phyloP scores from a whole-genome alignment of 2,329 filamentous ascomycete species.

The Emergomyces pasteurianus region DNA sequence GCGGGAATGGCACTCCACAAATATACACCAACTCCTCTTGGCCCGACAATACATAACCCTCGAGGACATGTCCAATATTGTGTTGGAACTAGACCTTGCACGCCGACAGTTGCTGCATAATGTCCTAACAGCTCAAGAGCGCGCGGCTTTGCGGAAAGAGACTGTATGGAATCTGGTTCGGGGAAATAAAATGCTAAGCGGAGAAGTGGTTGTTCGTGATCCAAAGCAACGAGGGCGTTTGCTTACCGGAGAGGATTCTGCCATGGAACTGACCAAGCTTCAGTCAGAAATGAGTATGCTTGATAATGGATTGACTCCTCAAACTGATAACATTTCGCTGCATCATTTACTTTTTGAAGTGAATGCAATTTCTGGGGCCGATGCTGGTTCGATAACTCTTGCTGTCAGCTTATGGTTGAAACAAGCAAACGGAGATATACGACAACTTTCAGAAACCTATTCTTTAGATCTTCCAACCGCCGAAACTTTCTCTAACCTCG shows the following conservation, averaged over 20 bases:
- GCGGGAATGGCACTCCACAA: slow-evolving; percentile 96
- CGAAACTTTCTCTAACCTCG: slow-evolving; percentile 55
- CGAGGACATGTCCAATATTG: slow-evolving; percentile 68
- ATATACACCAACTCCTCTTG: slow-evolving; percentile 82
- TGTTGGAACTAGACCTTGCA: slow-evolving; percentile 71
- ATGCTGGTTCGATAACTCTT: slow-evolving; percentile 62
- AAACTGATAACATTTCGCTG: slow-evolving; percentile 55
- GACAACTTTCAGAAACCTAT: slow-evolving; percentile 71
- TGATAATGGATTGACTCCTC: slow-evolving; percentile 61
- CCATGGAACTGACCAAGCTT: slow-evolving; percentile 77
- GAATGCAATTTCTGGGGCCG: slow-evolving; percentile 65
- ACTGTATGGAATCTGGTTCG: slow-evolving; percentile 92
- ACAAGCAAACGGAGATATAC: slow-evolving; percentile 48
- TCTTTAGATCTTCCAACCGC: slow-evolving; percentile 64
- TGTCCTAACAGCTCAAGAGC: slow-evolving; percentile 78
- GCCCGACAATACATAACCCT: slow-evolving; percentile 68
- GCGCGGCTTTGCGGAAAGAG: slow-evolving; percentile 66
- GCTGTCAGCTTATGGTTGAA: slow-evolving; percentile 69
- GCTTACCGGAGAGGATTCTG: slow-evolving; percentile 82
- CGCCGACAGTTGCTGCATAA: slow-evolving; percentile 87
- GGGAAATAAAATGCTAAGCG: slow-evolving; percentile 87
- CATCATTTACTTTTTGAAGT: slow-evolving; percentile 79
- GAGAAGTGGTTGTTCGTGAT: slow-evolving; percentile 90
- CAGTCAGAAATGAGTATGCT: slow-evolving; percentile 95
- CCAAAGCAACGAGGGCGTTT: slow-evolving; percentile 72